Percentiles rank a stretch among this genome's conserved stretches.
Evolutionary conservation across 2,329 filamentous ascomycete species (phyloP).

Genomic region (Epichloe scottii): DNA sequence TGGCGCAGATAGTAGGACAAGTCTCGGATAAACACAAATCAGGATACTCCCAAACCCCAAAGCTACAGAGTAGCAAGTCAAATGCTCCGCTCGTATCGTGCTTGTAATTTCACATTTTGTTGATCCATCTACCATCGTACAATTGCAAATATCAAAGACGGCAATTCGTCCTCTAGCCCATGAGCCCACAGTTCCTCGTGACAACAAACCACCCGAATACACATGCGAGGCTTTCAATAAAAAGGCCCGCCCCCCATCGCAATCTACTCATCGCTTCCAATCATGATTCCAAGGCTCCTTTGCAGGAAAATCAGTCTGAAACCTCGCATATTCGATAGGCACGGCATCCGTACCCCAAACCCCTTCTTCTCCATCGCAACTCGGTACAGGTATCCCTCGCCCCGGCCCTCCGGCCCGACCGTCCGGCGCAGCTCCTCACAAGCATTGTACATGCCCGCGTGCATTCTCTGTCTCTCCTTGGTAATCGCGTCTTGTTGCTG

Average conservation of each 20-base stretch:
- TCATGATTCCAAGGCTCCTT: slow-evolving; percentile 81
- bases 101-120: neutral
- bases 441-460: slow-evolving; percentile 70
- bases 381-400: slow-evolving; percentile 65
- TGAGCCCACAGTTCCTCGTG: neutral
- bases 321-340: slow-evolving; percentile 82
- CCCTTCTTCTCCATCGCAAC: slow-evolving; percentile 83
- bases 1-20: neutral
- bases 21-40: neutral
- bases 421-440: slow-evolving; percentile 69
- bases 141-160: neutral
- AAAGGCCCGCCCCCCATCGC: neutral
- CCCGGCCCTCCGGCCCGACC: slow-evolving; percentile 41
- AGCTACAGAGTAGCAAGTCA: no score
- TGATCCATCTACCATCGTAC: neutral
- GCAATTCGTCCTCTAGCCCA: no score
- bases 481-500: slow-evolving; percentile 52
- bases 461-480: slow-evolving; percentile 63
- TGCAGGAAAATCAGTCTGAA: slow-evolving; percentile 72
- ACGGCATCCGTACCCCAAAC: slow-evolving; percentile 60
- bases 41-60: no score
- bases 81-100: neutral
- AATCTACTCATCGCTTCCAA: slow-evolving; percentile 54
- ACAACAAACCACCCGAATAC: neutral
- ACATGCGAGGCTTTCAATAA: neutral